Evolutionary conservation across 2,329 filamentous ascomycete species (phyloP).

Genomic region (Zymoseptoria crescenta): DNA sequence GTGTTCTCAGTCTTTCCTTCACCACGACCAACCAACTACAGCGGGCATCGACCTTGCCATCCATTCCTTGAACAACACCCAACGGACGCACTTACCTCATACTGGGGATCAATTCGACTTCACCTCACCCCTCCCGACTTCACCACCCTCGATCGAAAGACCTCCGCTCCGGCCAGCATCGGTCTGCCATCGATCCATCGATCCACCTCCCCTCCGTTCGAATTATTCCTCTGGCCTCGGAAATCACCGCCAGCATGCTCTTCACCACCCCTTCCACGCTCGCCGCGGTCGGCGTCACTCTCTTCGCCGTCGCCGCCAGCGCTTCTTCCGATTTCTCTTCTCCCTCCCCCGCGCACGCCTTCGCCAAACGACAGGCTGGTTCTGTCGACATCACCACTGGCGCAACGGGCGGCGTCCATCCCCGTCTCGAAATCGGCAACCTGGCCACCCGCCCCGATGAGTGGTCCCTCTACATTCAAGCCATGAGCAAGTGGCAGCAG

Average conservation of each 20-base stretch:
- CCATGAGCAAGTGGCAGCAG: background rate
- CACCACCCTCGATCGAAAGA: background rate
- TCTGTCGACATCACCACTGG: slow-evolving; percentile 1
- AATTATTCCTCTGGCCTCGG: background rate
- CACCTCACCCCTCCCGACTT: background rate
- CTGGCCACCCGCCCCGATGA: slow-evolving; percentile 1
- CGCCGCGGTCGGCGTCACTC: background rate
- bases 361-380: background rate
- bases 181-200: background rate
- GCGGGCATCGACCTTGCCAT: background rate
- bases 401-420: slow-evolving; percentile 2
- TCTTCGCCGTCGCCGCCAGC: slow-evolving; percentile 1
- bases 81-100: background rate
- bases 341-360: background rate
- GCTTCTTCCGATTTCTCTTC: background rate
- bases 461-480: background rate
- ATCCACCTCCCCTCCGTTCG: background rate
- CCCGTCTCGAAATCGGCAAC: slow-evolving; percentile 3
- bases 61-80: background rate
- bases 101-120: background rate
- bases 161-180: background rate
- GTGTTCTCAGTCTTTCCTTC: background rate
- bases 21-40: background rate
- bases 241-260: background rate
- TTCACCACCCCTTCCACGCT: background rate